Conservation (phyloP, 257 asterid genomes). For the Nemophila menziesii region DNA sequence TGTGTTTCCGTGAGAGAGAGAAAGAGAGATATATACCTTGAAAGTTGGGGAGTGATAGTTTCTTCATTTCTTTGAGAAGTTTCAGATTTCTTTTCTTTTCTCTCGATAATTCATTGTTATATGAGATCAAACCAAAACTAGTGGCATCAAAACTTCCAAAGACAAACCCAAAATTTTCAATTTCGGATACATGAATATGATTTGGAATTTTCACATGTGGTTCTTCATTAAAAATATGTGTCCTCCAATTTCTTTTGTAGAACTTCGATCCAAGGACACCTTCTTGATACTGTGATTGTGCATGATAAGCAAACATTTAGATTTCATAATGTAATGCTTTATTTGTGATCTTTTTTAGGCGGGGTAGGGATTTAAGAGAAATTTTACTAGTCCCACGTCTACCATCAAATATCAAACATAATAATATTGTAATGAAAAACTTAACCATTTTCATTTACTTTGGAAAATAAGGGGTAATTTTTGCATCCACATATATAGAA, state of each 20-base stretch:
- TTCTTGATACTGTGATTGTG: conserved; percentile 24
- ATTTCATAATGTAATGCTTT: no score
- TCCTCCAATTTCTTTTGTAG: conserved; percentile 51
- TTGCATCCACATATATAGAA: no score
- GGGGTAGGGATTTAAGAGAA: no score
- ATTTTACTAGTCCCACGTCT: no score
- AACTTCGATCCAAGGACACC: conserved; percentile 35
- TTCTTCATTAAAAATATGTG: conserved; percentile 42
- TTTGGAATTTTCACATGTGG: conserved; percentile 72
- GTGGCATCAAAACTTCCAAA: conserved; percentile 91
- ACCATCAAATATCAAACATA: no score
- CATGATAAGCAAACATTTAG: no score
- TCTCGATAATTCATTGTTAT: conserved; percentile 27
- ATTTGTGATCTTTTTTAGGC: no score
- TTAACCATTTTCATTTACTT: no score
- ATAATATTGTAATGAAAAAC: no score
- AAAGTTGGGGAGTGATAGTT: conserved; percentile 38
- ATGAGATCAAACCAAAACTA: conserved; percentile 44
- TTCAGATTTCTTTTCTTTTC: conserved; percentile 46
- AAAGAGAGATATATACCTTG: conserved; percentile 40
- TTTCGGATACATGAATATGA: conserved; percentile 78
- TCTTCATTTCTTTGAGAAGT: conserved; percentile 49
- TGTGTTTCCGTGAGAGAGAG: conserved; percentile 11
- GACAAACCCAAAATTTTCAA: conserved; percentile 76
- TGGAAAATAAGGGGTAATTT: no score